A percentile compares a stretch with the other conserved stretches of the same genome.
Evolutionary conservation across 352 stramenopile species (phyloP).

Genomic region (Pythium volutum): DNA sequence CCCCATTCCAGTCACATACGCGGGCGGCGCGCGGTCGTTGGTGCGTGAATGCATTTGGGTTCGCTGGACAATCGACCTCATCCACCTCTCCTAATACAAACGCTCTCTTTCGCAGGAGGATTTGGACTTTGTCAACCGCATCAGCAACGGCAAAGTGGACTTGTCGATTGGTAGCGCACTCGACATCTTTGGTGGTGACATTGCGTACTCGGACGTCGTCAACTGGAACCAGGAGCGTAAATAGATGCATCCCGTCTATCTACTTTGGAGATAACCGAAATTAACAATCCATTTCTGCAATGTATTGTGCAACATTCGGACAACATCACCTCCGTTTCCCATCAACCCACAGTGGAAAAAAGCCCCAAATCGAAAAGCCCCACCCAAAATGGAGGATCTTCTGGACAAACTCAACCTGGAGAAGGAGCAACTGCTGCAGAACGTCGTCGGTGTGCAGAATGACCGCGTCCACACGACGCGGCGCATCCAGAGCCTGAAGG

Average conservation of each 20-base stretch:
- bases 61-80: neutral
- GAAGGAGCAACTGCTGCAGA: conserved; percentile 37
- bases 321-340: neutral
- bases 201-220: conserved; percentile 93
- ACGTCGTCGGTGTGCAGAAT: conserved; percentile 24
- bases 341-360: neutral
- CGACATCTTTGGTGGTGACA: conserved; percentile 95
- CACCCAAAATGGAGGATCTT: conserved; percentile 41
- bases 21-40: conserved; percentile 91
- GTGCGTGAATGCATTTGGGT: conserved; percentile 28
- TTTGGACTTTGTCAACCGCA: conserved; percentile 91
- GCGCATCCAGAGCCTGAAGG: conserved; percentile 35
- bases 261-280: neutral
- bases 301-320: neutral
- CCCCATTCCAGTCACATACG: conserved; percentile 96
- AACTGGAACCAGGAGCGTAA: conserved; percentile 69
- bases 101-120: conserved; percentile 64
- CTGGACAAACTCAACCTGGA: conserved; percentile 42
- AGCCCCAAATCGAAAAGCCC: neutral
- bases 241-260: conserved; percentile 8
- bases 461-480: conserved; percentile 19
- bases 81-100: neutral
- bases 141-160: conserved; percentile 94
- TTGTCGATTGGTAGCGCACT: conserved; percentile 98
- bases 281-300: neutral